phyloP scores from a whole-genome alignment of 352 stramenopile genomes.

The Plasmopara halstedii region DNA sequence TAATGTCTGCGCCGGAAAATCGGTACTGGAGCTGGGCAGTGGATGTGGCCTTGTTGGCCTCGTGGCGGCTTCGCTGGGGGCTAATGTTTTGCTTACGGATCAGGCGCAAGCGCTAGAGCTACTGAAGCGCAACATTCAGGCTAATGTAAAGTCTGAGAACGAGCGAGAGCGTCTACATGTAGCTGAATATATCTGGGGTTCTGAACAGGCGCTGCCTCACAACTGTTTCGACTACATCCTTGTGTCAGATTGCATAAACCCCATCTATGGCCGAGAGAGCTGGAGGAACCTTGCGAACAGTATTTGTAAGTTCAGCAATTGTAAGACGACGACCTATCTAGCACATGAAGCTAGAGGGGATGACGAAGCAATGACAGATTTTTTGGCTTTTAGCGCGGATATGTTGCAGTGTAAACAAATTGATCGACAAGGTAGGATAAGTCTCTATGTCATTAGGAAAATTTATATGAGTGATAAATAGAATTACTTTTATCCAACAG shows the following conservation, averaged over 20 bases:
- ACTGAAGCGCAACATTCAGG: slow-evolving; percentile 43
- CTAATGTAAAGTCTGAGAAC: slow-evolving; percentile 34
- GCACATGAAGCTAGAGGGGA: slow-evolving; percentile 64
- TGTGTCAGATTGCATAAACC: slow-evolving; percentile 82
- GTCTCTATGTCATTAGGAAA: too few relatives aligned
- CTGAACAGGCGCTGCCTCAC: slow-evolving; percentile 15
- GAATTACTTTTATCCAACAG: too few relatives aligned
- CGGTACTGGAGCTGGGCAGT: slow-evolving; percentile 72
- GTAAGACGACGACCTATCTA: slow-evolving; percentile 54
- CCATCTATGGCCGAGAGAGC: slow-evolving; percentile 74
- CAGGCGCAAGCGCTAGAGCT: slow-evolving; percentile 62
- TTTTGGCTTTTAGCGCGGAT: slow-evolving; percentile 38
- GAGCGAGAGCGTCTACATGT: slow-evolving; percentile 35
- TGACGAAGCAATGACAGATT: slow-evolving; percentile 67
- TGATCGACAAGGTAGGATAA: slow-evolving; percentile 29
- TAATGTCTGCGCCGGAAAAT: slow-evolving; percentile 11
- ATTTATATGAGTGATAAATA: too few relatives aligned
- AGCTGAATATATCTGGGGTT: slow-evolving; percentile 61
- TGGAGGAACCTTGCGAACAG: slow-evolving; percentile 69
- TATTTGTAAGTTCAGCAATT: slow-evolving; percentile 48
- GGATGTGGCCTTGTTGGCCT: slow-evolving; percentile 70
- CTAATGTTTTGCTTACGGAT: slow-evolving; percentile 63
- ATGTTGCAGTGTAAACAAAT: slow-evolving; percentile 41
- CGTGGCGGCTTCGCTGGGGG: slow-evolving; percentile 54
- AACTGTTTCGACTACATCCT: slow-evolving; percentile 55